phyloP scores from a whole-genome alignment of 2,329 filamentous ascomycete genomes.

The Aureobasidium sp. region DNA sequence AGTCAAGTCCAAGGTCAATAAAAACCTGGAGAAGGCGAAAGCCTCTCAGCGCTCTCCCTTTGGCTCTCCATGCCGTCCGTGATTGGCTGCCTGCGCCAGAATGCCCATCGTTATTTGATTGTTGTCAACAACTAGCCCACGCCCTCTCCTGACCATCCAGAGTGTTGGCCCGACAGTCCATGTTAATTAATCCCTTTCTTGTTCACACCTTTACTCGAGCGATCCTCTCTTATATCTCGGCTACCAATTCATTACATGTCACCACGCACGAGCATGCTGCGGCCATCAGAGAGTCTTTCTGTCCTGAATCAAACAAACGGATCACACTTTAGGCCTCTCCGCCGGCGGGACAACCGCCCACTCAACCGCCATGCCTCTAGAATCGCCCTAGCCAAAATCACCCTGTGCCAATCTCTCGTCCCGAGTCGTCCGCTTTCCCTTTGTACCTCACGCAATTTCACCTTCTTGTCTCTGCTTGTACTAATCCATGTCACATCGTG shows the following conservation, averaged over 20 bases:
- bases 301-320: background rate
- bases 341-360: conserved; percentile 8
- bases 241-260: background rate
- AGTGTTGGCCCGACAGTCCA: background rate
- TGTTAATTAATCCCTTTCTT: conserved; percentile 7
- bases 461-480: background rate
- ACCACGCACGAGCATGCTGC: background rate
- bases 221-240: background rate
- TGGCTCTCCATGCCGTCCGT: background rate
- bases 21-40: conserved; percentile 9
- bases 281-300: background rate
- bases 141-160: background rate
- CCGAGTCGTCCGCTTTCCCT: background rate
- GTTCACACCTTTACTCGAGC: background rate
- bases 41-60: background rate
- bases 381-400: conserved; percentile 6
- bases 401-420: background rate
- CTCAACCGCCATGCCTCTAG: conserved; percentile 5
- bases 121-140: conserved; percentile 6
- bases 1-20: conserved; percentile 1
- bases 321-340: conserved; percentile 4
- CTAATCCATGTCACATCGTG: background rate
- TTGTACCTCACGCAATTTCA: background rate
- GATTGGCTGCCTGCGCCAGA: background rate
- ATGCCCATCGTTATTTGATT: conserved; percentile 9